These are phyloP conservation scores for Phytophthora sansomeana DNA, from an alignment of 352 stramenopile species.

Conservation along the genomic window DNA sequence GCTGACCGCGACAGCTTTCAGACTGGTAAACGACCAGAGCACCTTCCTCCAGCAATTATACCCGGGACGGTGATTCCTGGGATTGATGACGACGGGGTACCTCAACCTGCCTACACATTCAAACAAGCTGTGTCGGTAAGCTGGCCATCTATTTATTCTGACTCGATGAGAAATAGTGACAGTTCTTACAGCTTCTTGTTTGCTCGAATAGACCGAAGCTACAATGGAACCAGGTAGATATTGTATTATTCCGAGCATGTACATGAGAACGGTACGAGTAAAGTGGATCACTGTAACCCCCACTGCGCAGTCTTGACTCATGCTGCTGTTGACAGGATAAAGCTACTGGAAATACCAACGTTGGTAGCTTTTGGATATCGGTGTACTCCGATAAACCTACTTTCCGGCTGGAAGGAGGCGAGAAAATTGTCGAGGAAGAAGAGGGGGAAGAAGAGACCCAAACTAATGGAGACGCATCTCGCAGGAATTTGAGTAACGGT, in stretches of 20 bases:
- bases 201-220: constrained; percentile 57
- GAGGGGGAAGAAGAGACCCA: constrained; percentile 60
- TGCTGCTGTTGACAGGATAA: constrained; percentile 56
- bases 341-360: constrained; percentile 75
- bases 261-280: constrained; percentile 80
- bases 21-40: constrained; percentile 60
- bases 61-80: constrained; percentile 74
- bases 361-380: constrained; percentile 85
- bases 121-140: constrained; percentile 83
- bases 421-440: constrained; percentile 84
- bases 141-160: neutral
- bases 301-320: neutral
- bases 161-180: neutral
- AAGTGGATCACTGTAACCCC: neutral
- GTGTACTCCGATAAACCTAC: constrained; percentile 77
- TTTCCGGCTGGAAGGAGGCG: constrained; percentile 76
- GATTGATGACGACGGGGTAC: constrained; percentile 71
- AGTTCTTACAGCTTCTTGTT: neutral
- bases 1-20: constrained; percentile 66
- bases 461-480: constrained; percentile 4
- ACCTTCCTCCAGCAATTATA: constrained; percentile 72
- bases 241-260: constrained; percentile 89
- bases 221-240: constrained; percentile 79
- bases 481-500: constrained; percentile 3
- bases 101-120: constrained; percentile 82